Evolutionary conservation across 2,329 filamentous ascomycete species (phyloP).

Genomic region (Calonectria pteridis): DNA sequence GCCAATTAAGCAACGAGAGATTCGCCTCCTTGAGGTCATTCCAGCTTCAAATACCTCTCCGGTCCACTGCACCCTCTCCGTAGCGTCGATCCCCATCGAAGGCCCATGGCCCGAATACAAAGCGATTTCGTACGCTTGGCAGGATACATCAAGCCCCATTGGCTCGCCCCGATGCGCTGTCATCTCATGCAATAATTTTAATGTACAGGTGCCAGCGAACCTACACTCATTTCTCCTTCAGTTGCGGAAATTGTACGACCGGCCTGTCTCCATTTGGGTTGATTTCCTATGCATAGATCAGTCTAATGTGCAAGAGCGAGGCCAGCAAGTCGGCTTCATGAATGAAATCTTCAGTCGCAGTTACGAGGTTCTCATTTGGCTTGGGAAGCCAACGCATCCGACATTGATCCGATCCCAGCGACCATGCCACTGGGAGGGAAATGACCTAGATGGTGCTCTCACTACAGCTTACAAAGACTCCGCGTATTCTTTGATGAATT

Average conservation of each 20-base stretch:
- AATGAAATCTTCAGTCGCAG: not conserved
- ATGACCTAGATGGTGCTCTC: not conserved
- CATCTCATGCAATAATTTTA: not conserved
- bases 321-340: not conserved
- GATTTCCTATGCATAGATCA: not conserved
- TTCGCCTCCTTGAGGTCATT: not conserved
- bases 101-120: not conserved
- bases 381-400: not conserved
- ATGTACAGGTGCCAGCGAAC: not conserved
- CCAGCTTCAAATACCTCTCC: not conserved
- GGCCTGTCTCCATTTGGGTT: not conserved
- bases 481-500: not conserved
- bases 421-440: not conserved
- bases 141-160: not conserved
- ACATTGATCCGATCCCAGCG: not conserved
- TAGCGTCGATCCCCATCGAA: not conserved
- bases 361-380: not conserved
- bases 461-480: not conserved
- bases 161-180: not conserved
- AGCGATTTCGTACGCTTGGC: not conserved
- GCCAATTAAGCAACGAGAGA: not conserved
- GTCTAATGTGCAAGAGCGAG: not conserved
- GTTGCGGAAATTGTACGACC: not conserved
- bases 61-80: not conserved
- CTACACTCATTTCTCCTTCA: not conserved